These are phyloP conservation scores for Penstemon barbatus DNA, from an alignment of 257 asterid genomes.

Conservation along the genomic window DNA sequence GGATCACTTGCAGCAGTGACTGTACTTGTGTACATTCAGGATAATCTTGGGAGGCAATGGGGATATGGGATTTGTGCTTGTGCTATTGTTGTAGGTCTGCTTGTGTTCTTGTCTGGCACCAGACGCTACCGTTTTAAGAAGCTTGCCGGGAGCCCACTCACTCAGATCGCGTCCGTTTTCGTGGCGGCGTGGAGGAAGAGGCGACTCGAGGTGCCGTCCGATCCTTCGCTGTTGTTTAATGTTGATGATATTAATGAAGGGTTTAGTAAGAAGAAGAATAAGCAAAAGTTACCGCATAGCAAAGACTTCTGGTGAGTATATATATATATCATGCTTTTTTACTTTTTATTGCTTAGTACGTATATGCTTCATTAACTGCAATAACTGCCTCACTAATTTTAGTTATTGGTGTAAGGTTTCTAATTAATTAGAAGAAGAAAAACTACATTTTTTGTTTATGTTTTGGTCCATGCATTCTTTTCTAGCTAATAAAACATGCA, in stretches of 20 bases:
- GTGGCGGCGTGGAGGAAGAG: slow-evolving; percentile 74
- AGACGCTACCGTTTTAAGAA: slow-evolving; percentile 72
- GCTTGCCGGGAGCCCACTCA: slow-evolving; percentile 74
- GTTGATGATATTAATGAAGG: slow-evolving; percentile 44
- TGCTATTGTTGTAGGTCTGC: slow-evolving; percentile 54
- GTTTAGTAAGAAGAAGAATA: slow-evolving; percentile 33
- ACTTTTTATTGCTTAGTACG: not conserved
- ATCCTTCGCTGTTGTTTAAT: slow-evolving; percentile 46
- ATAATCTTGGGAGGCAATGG: slow-evolving; percentile 70
- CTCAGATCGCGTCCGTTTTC: slow-evolving; percentile 66
- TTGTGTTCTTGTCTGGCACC: slow-evolving; percentile 60
- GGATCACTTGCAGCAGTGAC: slow-evolving; percentile 84
- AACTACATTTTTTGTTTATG: too few species aligned
- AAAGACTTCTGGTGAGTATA: slow-evolving; percentile 67
- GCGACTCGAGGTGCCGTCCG: slow-evolving; percentile 51
- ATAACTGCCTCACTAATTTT: too few species aligned
- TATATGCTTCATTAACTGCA: too few species aligned
- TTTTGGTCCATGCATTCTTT: too few species aligned
- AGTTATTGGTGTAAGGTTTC: too few species aligned
- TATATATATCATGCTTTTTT: not conserved
- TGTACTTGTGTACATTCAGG: slow-evolving; percentile 76
- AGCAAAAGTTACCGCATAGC: slow-evolving; percentile 70
- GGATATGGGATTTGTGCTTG: slow-evolving; percentile 88
- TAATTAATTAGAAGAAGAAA: too few species aligned
- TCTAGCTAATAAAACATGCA: too few species aligned